Evolutionary conservation across 106 monocot genomes (phyloP).

Genomic region (Apostasia shenzhenica): DNA sequence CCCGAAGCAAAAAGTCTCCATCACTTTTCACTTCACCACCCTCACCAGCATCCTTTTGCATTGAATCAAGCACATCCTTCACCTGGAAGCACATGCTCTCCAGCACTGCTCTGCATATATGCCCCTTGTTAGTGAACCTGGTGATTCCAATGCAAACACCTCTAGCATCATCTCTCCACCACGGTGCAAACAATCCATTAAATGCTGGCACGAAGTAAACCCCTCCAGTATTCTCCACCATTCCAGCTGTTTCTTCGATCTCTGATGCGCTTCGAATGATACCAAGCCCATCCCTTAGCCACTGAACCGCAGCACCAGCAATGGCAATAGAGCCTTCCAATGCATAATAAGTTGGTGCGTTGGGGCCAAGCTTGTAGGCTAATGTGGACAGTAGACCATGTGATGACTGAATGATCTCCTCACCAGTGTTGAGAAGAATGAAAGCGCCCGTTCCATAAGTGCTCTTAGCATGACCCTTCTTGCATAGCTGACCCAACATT

Average conservation of each 20-base stretch:
- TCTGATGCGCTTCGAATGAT: constrained; percentile 54
- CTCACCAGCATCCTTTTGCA: constrained; percentile 74
- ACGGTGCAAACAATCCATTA: constrained; percentile 91
- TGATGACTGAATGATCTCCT: constrained; percentile 41
- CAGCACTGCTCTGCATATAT: constrained; percentile 76
- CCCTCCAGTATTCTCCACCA: constrained; percentile 70
- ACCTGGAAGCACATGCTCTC: constrained; percentile 98
- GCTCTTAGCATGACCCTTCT: constrained; percentile 81
- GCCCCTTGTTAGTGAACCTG: constrained; percentile 68
- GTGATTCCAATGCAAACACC: constrained; percentile 78
- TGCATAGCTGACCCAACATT: constrained; percentile 86
- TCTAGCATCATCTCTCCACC: constrained; percentile 95
- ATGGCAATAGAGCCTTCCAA: constrained; percentile 94
- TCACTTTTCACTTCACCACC: constrained; percentile 20
- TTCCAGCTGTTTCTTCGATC: constrained; percentile 51
- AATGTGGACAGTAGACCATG: constrained; percentile 72
- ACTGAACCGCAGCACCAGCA: constrained; percentile 96
- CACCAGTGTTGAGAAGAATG: constrained; percentile 82
- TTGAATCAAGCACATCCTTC: constrained; percentile 82
- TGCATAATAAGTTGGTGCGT: constrained; percentile 56
- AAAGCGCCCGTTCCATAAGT: constrained; percentile 96
- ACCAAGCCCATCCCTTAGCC: constrained; percentile 86
- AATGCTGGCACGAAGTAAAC: constrained; percentile 93
- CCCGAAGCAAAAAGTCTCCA: constrained; percentile 65
- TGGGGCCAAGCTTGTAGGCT: constrained; percentile 79